A percentile compares a stretch with the other conserved stretches of the same genome.
phyloP scores from a whole-genome alignment of 495 filamentous ascomycete species.

The Melanomma pulvis-pyrius region DNA sequence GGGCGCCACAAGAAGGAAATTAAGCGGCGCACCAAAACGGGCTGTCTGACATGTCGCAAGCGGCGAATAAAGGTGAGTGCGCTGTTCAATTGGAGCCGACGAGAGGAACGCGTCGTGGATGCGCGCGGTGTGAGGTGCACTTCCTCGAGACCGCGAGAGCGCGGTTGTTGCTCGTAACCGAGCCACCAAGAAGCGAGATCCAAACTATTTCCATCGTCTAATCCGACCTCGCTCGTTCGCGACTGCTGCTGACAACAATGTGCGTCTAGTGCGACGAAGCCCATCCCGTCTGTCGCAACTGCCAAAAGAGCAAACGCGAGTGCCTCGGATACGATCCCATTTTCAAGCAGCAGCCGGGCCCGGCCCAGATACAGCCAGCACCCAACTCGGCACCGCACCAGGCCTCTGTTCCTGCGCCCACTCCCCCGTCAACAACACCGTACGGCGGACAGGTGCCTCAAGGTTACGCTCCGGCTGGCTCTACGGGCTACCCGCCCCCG shows the following conservation, averaged over 20 bases:
- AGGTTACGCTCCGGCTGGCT: conserved; percentile 62
- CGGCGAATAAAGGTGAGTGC: conserved; percentile 93
- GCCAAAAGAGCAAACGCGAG: conserved; percentile 96
- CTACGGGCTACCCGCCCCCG: conserved; percentile 61
- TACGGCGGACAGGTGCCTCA: conserved; percentile 55
- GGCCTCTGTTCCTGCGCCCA: conserved; percentile 38
- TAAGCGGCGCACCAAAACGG: conserved; percentile 96
- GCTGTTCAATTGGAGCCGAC: conserved; percentile 13
- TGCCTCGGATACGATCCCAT: conserved; percentile 98
- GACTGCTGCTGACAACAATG: conserved; percentile 18
- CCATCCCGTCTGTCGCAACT: conserved; percentile 94
- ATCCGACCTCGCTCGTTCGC: conserved; percentile 24
- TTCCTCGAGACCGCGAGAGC: conserved; percentile 4
- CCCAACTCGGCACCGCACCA: conserved; percentile 50
- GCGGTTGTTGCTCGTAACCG: conserved; percentile 33
- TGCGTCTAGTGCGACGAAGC: conserved; percentile 84
- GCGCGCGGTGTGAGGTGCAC: conserved; percentile 16
- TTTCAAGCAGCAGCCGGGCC: conserved; percentile 84
- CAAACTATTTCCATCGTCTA: conserved; percentile 32
- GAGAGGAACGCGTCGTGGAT: conserved; percentile 13
- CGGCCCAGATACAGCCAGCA: conserved; percentile 77
- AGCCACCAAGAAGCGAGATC: conserved; percentile 39
- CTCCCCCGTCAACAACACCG: conserved; percentile 31
- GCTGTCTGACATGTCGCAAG: conserved; percentile 95
- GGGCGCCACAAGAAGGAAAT: conserved; percentile 97